A percentile compares a stretch with the other conserved stretches of the same genome.
phyloP scores from a whole-genome alignment of 768 basidiomycete species.

The Kwoniella newhampshirensis region DNA sequence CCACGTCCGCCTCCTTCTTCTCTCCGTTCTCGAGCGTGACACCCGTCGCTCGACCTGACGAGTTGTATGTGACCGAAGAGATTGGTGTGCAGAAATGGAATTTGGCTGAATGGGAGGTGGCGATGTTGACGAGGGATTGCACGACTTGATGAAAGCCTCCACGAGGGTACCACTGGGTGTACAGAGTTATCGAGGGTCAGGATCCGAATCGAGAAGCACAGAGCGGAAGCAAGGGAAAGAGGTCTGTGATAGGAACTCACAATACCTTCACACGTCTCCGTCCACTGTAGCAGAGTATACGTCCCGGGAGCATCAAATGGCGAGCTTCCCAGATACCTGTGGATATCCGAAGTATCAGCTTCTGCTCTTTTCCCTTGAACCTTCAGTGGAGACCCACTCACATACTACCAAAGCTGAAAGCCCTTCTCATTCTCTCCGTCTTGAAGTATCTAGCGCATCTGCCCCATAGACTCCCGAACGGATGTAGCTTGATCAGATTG shows the following conservation, averaged over 20 bases:
- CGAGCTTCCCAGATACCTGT: conserved; percentile 52
- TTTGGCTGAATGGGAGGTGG: conserved; percentile 50
- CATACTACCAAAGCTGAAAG: conserved; percentile 56
- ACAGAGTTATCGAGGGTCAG: too few species aligned
- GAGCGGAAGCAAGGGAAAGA: background rate
- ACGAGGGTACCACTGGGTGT: conserved; percentile 47
- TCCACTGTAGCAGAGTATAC: conserved; percentile 56
- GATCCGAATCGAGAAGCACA: conserved; percentile 37
- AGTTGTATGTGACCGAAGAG: conserved; percentile 47
- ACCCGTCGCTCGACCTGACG: conserved; percentile 49
- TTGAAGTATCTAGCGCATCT: conserved; percentile 49
- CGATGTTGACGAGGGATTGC: conserved; percentile 51
- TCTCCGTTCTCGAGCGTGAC: conserved; percentile 50
- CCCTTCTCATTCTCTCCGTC: conserved; percentile 54
- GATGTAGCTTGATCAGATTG: conserved; percentile 51
- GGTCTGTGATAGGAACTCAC: conserved; percentile 18
- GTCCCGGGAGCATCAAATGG: conserved; percentile 57
- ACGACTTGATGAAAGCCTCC: conserved; percentile 52
- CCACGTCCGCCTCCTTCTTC: conserved; percentile 51
- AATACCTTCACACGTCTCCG: conserved; percentile 56
- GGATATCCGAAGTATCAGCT: background rate
- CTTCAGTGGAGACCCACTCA: conserved; percentile 29
- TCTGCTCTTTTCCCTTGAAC: background rate
- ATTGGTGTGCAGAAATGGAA: conserved; percentile 54
- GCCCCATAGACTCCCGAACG: conserved; percentile 50